phyloP scores from a whole-genome alignment of 2,329 filamentous ascomycete species.

The Mariannaea elegans region DNA sequence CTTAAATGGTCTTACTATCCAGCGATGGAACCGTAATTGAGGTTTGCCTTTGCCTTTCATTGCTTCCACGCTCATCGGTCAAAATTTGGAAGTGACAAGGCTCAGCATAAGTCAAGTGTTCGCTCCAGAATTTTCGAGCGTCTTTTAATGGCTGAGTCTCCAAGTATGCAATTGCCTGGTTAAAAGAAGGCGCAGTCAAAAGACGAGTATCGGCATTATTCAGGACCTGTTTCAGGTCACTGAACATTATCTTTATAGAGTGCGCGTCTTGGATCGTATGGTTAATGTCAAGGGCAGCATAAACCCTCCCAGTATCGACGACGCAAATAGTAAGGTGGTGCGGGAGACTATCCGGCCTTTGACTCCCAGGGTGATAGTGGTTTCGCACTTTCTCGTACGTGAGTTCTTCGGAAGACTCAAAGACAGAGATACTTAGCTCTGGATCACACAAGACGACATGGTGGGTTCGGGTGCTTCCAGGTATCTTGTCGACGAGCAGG shows the following conservation, averaged over 20 bases:
- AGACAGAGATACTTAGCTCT: neutral
- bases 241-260: neutral
- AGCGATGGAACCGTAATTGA: neutral
- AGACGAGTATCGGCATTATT: neutral
- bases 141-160: neutral
- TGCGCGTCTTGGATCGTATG: neutral
- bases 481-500: neutral
- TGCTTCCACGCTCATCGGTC: conserved; percentile 3
- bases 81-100: conserved; percentile 31
- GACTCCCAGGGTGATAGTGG: no score
- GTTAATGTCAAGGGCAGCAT: neutral
- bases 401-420: no score
- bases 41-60: neutral
- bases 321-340: neutral
- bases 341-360: neutral
- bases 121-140: conserved; percentile 17
- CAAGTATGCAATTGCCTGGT: neutral
- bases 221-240: neutral
- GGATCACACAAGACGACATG: neutral
- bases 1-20: conserved; percentile 1
- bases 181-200: neutral
- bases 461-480: neutral
- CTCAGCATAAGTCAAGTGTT: conserved; percentile 20
- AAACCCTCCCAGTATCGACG: neutral
- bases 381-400: no score